phyloP scores from a whole-genome alignment of 306 rosid species.

The Vigna unguiculata region DNA sequence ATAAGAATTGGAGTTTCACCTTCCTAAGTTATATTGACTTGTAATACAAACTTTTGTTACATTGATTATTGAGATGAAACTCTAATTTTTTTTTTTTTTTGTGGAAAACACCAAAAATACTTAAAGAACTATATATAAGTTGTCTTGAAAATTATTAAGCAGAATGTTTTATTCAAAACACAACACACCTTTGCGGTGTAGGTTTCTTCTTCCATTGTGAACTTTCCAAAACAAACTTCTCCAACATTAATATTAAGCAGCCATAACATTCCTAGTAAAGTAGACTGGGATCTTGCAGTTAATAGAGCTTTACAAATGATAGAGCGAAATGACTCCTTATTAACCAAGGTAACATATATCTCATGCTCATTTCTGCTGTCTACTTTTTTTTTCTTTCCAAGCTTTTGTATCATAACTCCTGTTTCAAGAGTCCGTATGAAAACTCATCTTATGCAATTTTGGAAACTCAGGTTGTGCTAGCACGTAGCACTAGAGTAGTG shows the following conservation, averaged over 20 bases:
- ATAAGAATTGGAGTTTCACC: not conserved
- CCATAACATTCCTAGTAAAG: constrained; percentile 66
- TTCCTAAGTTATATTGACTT: not conserved
- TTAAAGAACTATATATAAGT: not conserved
- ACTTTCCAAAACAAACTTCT: constrained; percentile 64
- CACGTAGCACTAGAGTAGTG: constrained; percentile 87
- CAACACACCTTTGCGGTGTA: constrained; percentile 44
- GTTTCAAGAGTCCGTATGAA: constrained; percentile 41
- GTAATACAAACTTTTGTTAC: not conserved
- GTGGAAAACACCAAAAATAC: not conserved
- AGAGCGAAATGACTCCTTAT: constrained; percentile 59
- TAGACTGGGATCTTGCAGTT: constrained; percentile 76
- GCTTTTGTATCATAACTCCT: constrained; percentile 7
- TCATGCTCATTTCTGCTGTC: constrained; percentile 26
- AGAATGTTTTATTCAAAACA: constrained; percentile 16
- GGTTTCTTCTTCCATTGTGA: constrained; percentile 73
- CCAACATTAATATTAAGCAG: constrained; percentile 65
- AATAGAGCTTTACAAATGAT: constrained; percentile 78
- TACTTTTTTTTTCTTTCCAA: not conserved
- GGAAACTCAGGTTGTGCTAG: constrained; percentile 85
- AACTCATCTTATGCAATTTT: constrained; percentile 24
- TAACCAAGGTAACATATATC: constrained; percentile 62
- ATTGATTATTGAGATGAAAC: not conserved
- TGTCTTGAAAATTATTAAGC: not conserved
- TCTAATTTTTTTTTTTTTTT: not conserved